Evolutionary conservation across 257 asterid species (phyloP), one percentile per base, ranked within the genome.

Genomic region (Nicotiana otophora): DNA sequence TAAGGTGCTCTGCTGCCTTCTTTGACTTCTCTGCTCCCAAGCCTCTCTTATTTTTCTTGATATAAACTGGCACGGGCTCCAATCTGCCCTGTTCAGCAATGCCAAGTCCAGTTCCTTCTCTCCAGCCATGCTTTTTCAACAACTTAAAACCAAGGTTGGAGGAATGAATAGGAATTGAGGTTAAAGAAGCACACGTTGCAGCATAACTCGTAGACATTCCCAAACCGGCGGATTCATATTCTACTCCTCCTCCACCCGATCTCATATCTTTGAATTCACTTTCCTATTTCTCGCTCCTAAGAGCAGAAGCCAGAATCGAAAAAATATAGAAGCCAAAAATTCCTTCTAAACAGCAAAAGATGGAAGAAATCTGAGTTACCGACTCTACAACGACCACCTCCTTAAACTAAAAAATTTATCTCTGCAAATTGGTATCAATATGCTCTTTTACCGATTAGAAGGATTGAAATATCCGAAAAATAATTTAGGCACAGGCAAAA

Each of bases 31-130:
- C 96, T 10, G 98, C 98, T 86, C 98, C 99, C 85, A 95, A 54
- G 23, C 98, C 99, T 82, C 92, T 90, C 87, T 92, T 95, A 63
- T 94, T 92, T 84, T 87, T 95, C 92, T 92, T 95, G 54, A 88
- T 34, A 65, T 86, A 74, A 51, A 94, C 88, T 87, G 91, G 87
- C 74, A 95, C 85, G 26, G 97, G 99, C 88, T 95, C 99, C 91
- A 95, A 86, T 84, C 98, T 90, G 82, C 98, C 98, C 99, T 95
- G 95, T 82, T 81, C 83, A 64, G 39, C 20, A 72, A 72, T 72
- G 79, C 79, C 79, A 72, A 72, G 79, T 74, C 39, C 62, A 74
- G 42, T 74, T 74, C 79, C 79, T 74, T 74, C 79, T 9, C 23
- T 74, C 62, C 42, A 74, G 26, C 62, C 79, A 74, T 48, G 62